phyloP scores from a whole-genome alignment of 108 stramenopile genomes.

The Nitzschia palea region DNA sequence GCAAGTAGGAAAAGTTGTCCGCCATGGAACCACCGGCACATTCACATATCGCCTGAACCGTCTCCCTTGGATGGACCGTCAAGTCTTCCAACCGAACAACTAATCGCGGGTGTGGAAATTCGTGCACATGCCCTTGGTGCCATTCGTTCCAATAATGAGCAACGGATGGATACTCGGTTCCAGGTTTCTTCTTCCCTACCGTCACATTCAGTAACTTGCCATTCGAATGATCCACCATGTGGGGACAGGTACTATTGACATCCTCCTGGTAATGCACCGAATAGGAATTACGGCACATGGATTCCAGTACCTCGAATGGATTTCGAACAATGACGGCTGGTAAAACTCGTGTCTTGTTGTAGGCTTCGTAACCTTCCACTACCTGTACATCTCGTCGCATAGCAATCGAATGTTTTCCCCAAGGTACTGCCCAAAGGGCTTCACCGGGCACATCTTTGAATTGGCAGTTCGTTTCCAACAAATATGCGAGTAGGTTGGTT shows the following conservation, averaged over 20 bases:
- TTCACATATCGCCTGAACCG: slow-evolving; percentile 41
- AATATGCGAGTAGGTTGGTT: not conserved
- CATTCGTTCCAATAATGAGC: slow-evolving; percentile 64
- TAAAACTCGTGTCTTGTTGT: slow-evolving; percentile 13
- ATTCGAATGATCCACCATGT: slow-evolving; percentile 1
- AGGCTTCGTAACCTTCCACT: not conserved
- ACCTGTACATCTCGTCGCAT: not conserved
- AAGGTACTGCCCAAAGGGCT: slow-evolving; percentile 3
- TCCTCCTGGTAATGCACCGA: slow-evolving; percentile 1
- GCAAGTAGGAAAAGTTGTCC: not conserved
- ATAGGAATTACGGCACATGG: slow-evolving; percentile 12
- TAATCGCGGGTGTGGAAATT: slow-evolving; percentile 38
- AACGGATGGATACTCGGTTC: slow-evolving; percentile 28
- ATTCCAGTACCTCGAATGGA: slow-evolving; percentile 6
- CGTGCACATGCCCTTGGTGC: slow-evolving; percentile 42
- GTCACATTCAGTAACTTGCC: not conserved
- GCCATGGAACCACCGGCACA: slow-evolving; percentile 44
- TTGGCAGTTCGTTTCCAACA: not conserved
- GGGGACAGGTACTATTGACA: slow-evolving; percentile 10
- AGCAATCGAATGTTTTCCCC: slow-evolving; percentile 7
- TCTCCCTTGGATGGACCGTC: slow-evolving; percentile 42
- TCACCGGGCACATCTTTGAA: not conserved
- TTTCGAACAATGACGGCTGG: slow-evolving; percentile 9
- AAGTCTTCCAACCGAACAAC: slow-evolving; percentile 58
- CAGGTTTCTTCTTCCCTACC: not conserved